These are phyloP conservation scores for Erodium trifolium DNA, from an alignment of 441 rosid species.

Conservation along the genomic window DNA sequence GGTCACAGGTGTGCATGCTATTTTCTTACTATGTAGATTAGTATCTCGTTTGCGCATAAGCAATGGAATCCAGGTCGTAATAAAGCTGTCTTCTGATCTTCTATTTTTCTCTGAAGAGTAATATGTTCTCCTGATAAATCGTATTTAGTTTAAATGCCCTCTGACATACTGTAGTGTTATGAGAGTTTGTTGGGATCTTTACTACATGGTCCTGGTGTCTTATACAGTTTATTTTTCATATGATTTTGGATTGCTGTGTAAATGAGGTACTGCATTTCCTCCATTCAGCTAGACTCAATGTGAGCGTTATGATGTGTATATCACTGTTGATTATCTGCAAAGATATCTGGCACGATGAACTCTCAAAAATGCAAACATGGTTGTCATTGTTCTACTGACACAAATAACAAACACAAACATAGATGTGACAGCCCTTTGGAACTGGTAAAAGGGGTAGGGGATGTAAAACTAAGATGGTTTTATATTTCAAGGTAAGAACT, in stretches of 20 bases:
- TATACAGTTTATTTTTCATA: not conserved
- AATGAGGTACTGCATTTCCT: not conserved
- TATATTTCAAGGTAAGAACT: not conserved
- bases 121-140: not conserved
- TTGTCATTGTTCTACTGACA: not conserved
- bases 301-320: not conserved
- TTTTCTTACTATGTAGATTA: conserved; percentile 6
- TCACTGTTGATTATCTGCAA: not conserved
- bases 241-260: not conserved
- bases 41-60: conserved; percentile 8
- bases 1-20: conserved; percentile 75
- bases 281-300: not conserved
- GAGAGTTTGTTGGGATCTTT: not conserved
- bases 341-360: not conserved
- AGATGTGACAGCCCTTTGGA: not conserved
- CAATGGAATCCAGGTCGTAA: not conserved
- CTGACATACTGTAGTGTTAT: not conserved
- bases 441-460: not conserved
- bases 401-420: not conserved
- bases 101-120: not conserved
- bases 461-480: not conserved
- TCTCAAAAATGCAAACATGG: not conserved
- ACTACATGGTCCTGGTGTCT: not conserved
- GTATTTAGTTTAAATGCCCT: not conserved
- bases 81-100: not conserved